Evolutionary conservation across 164 flowering plant species (phyloP).

Genomic region (Magnolia changhungtana): DNA sequence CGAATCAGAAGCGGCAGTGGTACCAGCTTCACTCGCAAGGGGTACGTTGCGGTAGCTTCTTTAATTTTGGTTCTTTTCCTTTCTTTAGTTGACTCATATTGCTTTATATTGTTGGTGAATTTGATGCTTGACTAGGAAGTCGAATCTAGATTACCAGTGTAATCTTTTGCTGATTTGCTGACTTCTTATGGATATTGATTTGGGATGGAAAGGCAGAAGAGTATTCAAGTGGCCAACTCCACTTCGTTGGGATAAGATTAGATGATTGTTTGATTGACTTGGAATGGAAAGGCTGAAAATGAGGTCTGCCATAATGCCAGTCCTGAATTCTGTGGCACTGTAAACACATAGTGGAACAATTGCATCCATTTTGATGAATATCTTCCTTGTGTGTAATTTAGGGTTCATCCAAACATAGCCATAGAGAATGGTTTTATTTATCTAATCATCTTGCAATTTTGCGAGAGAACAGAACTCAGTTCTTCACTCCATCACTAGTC

Average conservation of each 20-base stretch:
- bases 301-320: no score
- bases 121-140: not conserved
- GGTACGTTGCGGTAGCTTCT: conserved; percentile 36
- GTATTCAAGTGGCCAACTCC: no score
- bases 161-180: not conserved
- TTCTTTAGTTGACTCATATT: not conserved
- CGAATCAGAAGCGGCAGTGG: conserved; percentile 97
- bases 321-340: no score
- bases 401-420: not conserved
- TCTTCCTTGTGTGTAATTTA: not conserved
- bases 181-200: not conserved
- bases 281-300: no score
- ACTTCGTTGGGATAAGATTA: no score
- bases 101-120: not conserved
- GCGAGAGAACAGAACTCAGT: not conserved
- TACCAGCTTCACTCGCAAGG: conserved; percentile 67
- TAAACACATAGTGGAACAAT: no score
- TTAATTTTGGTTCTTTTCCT: not conserved
- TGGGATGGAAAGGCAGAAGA: not conserved
- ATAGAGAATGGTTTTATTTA: not conserved
- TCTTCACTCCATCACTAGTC: no score
- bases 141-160: not conserved
- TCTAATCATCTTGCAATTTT: not conserved
- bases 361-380: not conserved
- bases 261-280: no score